Evolutionary conservation across 2,329 filamentous ascomycete species (phyloP).

Genomic region (Pseudocercospora fijiensis): DNA sequence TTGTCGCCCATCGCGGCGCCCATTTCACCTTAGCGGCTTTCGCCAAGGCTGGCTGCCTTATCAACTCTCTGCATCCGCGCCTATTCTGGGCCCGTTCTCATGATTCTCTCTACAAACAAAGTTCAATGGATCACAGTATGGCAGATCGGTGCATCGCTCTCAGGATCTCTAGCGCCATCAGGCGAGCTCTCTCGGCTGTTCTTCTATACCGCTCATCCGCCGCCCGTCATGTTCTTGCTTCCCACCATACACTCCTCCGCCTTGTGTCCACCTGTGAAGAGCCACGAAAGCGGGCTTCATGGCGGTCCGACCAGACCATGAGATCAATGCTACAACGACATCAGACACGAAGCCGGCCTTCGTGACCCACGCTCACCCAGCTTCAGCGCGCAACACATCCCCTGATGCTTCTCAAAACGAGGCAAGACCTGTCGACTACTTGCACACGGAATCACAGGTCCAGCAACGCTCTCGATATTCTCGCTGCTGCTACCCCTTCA

Average conservation of each 20-base stretch:
- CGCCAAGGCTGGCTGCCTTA: conserved; percentile 3
- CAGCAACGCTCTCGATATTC: background rate
- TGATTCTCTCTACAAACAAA: background rate
- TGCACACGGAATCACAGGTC: background rate
- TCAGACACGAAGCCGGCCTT: background rate
- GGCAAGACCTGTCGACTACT: background rate
- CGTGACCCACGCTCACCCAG: background rate
- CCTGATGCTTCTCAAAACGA: background rate
- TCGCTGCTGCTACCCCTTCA: background rate
- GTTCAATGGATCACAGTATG: background rate
- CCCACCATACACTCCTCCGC: background rate
- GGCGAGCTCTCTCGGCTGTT: background rate
- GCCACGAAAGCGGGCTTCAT: background rate
- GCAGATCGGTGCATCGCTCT: background rate
- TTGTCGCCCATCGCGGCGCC: background rate
- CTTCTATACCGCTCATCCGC: background rate
- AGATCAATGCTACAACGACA: background rate
- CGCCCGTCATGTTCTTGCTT: background rate
- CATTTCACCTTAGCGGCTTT: background rate
- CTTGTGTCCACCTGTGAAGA: background rate
- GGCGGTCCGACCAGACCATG: background rate
- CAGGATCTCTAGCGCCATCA: background rate
- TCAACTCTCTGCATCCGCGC: background rate
- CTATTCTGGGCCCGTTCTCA: background rate
- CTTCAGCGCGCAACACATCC: background rate